Conservation (phyloP, 768 basidiomycete species). For the Lentinula lateritia region DNA sequence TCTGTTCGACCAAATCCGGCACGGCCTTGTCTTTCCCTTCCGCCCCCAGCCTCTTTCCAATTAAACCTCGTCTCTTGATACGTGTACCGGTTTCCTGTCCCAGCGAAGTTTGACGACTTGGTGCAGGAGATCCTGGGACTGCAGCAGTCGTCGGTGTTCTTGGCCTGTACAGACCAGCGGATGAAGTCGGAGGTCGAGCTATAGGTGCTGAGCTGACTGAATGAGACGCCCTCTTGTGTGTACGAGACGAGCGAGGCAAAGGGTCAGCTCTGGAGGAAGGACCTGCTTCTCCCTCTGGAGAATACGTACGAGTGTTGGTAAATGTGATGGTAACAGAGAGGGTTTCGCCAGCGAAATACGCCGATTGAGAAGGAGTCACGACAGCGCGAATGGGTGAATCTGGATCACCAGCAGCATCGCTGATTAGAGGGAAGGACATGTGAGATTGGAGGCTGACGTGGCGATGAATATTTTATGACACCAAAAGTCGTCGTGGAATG, state of each 20-base stretch:
- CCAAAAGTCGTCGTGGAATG: not conserved
- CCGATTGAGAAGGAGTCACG: constrained; percentile 76
- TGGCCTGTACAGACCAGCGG: constrained; percentile 41
- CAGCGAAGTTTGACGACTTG: not conserved
- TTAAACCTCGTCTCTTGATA: constrained; percentile 41
- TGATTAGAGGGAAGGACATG: not conserved
- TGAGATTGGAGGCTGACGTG: not conserved
- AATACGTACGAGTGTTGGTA: constrained; percentile 59
- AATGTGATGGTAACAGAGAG: constrained; percentile 85
- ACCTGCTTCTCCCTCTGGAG: constrained; percentile 27
- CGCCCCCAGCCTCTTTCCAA: constrained; percentile 37
- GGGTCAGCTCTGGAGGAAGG: constrained; percentile 22
- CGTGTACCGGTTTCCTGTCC: constrained; percentile 22
- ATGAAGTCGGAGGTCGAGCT: constrained; percentile 78
- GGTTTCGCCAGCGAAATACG: constrained; percentile 89
- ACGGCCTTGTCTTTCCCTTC: constrained; percentile 29
- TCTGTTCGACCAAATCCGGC: constrained; percentile 46
- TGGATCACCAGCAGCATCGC: constrained; percentile 1
- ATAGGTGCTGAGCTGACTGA: constrained; percentile 81
- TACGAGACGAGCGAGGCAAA: constrained; percentile 22
- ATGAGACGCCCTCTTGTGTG: constrained; percentile 69
- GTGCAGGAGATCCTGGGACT: not conserved
- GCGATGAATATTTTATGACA: not conserved
- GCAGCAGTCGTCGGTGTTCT: constrained; percentile 27
- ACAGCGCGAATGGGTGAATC: constrained; percentile 61